Base-by-base conservation (phyloP, 352 stramenopile species). In the Phytophthora fragariaefolia region DNA sequence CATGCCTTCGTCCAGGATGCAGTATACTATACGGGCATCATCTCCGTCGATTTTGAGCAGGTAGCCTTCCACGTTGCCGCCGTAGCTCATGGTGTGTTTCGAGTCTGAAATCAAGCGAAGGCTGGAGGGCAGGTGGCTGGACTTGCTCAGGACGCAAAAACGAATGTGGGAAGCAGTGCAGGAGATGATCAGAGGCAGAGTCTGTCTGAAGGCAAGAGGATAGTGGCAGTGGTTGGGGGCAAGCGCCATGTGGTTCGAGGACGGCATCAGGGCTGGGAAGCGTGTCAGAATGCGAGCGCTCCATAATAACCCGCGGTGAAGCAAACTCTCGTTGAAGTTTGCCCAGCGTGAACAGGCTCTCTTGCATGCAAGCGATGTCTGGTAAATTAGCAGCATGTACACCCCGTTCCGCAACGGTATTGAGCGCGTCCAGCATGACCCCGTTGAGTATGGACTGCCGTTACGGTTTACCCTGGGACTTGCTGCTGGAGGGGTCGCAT, bases 51-150 rank as follows among this genome's bases (percentile, higher is more conserved):
- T 63, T 70, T 91, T 91, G 55, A 93, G 66, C 47, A 95, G 46
- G 58, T 95, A 95, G n/a, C 86, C 86, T 74, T 95, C 86, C 26
- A 92, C 81, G 56, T 91, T 92, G 72, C 84, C 86, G 42, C 85
- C 83, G 60, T 66, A 69, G 67, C 75, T 85, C 54, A 63, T 85
- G 46, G 15, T 64, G 40, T 55, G 4, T 10, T 10, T 38, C 26
- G 34, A 52, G 30, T 45, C 59, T 49, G 12, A 52, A 32, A 32
- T n/a, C n/a, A 50, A 24, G 1, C 45, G 50, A 53, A 48, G 40
- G 27, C 13, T 9, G n/a, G 17, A 38, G 22, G 7, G 36, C 20
- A 26, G 20, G 6, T 36, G 54, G 20, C 23, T 59, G 4, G 36
- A 55, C 22, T 28, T 13, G 18, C 34, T 42, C 34, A 42, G 34